phyloP scores from a whole-genome alignment of 345 rosid genomes.

The Hirschfeldia incana region DNA sequence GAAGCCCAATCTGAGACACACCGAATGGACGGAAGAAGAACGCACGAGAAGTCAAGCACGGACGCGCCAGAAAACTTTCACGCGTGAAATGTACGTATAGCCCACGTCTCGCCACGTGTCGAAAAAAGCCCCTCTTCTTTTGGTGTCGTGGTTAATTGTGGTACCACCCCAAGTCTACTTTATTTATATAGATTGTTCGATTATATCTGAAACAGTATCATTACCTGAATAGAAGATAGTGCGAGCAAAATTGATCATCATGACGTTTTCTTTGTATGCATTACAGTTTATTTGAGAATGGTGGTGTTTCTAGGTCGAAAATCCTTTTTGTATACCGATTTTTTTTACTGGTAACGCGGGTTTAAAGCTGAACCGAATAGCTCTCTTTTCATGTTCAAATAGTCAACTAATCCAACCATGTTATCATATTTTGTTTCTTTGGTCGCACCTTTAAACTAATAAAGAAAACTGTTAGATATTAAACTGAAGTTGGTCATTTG shows the following conservation, averaged over 20 bases:
- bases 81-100: too few species aligned
- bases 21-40: too few species aligned
- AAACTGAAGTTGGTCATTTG: not conserved
- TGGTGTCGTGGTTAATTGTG: too few species aligned
- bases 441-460: not conserved
- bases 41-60: too few species aligned
- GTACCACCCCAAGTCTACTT: too few species aligned
- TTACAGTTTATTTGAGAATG: not conserved
- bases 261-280: not conserved
- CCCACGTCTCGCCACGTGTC: too few species aligned
- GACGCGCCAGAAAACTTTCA: too few species aligned
- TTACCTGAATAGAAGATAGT: not conserved
- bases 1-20: too few species aligned
- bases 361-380: not conserved
- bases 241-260: not conserved
- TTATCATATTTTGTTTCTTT: not conserved
- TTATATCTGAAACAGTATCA: not conserved
- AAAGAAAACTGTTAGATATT: too few species aligned
- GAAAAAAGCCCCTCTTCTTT: too few species aligned
- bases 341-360: not conserved
- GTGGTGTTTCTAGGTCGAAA: not conserved
- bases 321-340: not conserved
- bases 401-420: slow-evolving; percentile 1
- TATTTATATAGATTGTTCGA: not conserved
- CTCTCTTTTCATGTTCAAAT: not conserved